Base-by-base conservation (phyloP, 257 asterid genomes). In the Forsythia suspensa region DNA sequence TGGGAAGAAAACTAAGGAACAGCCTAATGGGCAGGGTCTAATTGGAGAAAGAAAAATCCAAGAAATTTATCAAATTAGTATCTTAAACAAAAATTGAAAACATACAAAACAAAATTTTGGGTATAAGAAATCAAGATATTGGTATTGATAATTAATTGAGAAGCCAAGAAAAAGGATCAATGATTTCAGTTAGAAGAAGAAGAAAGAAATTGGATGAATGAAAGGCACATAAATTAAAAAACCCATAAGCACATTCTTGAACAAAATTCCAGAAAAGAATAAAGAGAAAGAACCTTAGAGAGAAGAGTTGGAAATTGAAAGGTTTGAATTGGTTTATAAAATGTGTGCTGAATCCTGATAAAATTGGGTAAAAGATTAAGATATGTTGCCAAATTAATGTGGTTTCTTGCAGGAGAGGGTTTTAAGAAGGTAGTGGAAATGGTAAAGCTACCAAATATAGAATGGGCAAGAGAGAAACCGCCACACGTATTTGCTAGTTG, bases 351-450 rank as follows among this genome's bases (percentile, higher is more conserved):
- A 68, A 38, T 34, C 34, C 51, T 34, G 24, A 71, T 67, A 39
- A n/a, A 70, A 61, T 8, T 63, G 16, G 70, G 48, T 71, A 29
- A 74, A 74, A 16, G 40, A 70, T 20, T 52, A 39, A 63, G 5
- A 1, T 29, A 63, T 8, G 39, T 36, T 72, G 66, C 57, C 65
- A 41, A 43, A 71, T 3, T 13, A 11, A 39, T 29, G 5, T 21
- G 80, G 16, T 85, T 82, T 69, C 77, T 70, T 80, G 86, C 78
- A 67, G 88, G 74, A 77, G 81, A 80, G 76, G 86, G 66, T 9
- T 72, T 77, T 72, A 61, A 29, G 67, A 21, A 18, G 65, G 40
- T 1, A 75, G 52, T 76, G 12, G 9, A 8, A 13, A 37, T 55
- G 52, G 77, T 48, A 77, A 40, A 63, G 74, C 48, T 67, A 3